Base-by-base conservation (phyloP, 768 basidiomycete genomes). In the Calvatia gigantea region DNA sequence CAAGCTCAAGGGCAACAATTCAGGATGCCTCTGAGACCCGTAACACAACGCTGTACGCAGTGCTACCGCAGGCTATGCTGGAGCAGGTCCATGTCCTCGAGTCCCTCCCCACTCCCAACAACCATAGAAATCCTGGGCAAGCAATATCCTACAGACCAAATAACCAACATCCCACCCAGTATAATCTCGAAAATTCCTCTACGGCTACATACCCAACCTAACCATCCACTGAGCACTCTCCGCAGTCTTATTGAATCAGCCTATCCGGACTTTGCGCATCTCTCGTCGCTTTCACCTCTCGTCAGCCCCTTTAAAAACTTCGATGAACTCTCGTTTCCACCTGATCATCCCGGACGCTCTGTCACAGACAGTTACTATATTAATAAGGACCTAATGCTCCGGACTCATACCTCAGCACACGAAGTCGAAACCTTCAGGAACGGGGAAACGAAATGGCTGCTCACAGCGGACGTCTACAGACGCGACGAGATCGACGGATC, bases 351-450 rank as follows among this genome's bases (percentile, higher is more conserved):
- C 0, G 96, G 97, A 15, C 84, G 97, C 57, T 79, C 89, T 21
- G 76, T 84, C 42, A 91, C 91, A 39, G 97, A 99, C 75, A 91
- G 89, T 65, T 99, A 99, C 77, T 99, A 99, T 72, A 77, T 97
- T 66, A 98, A 98, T 75, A 81, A 79, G 63, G 75, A 85, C 63
- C 76, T 87, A 65, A 94, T 99, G 92, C 83, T 99, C 33, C 87
- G 97, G 38, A 98, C 97, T 0, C 97, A 99, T 69, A 98, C 97
- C 1, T 94, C 91, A n/a, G 93, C 97, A 3, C 97, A 99, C 68
- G 96, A 99, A 73, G 90, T 98, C 29, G 94, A 97, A 57, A 85
- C 86, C 6, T 98, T 97, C 69, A 71, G 80, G 29, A 73, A 75
- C 41, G 91, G 91, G 4, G 76, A 87, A 60, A 84, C 87, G 19